These are phyloP conservation scores for Pyrenophora graminea DNA, from an alignment of 2,329 filamentous ascomycete genomes.

Conservation along the genomic window DNA sequence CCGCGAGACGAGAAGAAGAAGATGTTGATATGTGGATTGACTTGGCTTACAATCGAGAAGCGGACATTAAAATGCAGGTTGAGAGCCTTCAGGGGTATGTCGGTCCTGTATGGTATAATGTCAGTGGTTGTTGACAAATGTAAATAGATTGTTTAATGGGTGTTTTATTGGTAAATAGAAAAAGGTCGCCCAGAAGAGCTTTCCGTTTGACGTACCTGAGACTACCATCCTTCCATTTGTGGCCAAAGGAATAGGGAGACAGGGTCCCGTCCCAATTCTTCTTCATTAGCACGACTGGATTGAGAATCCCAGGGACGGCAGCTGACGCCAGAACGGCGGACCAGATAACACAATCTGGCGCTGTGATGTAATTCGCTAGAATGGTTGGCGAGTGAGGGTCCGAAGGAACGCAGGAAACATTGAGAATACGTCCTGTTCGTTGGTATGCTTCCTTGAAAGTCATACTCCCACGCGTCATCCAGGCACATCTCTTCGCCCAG, in stretches of 20 bases:
- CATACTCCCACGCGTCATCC: constrained; percentile 89
- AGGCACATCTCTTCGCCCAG: constrained; percentile 82
- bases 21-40: constrained; percentile 96
- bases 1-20: constrained; percentile 98
- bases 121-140: not conserved
- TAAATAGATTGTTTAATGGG: no score
- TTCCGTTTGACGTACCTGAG: constrained; percentile 50
- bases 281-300: constrained; percentile 90
- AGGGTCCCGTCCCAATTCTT: constrained; percentile 78
- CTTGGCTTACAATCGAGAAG: constrained; percentile 85
- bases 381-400: constrained; percentile 93
- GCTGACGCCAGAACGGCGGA: constrained; percentile 93
- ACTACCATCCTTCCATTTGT: constrained; percentile 99
- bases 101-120: constrained; percentile 62
- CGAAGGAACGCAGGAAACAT: constrained; percentile 93
- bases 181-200: no score
- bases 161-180: no score
- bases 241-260: constrained; percentile 90
- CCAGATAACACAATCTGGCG: constrained; percentile 97
- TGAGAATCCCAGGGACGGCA: constrained; percentile 92
- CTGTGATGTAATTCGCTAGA: constrained; percentile 91
- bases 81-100: constrained; percentile 91
- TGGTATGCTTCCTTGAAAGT: constrained; percentile 96
- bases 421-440: constrained; percentile 89
- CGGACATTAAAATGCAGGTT: constrained; percentile 99